These are phyloP conservation scores for Elaphomyces granulatus DNA, from an alignment of 495 filamentous ascomycete species.

Conservation along the genomic window DNA sequence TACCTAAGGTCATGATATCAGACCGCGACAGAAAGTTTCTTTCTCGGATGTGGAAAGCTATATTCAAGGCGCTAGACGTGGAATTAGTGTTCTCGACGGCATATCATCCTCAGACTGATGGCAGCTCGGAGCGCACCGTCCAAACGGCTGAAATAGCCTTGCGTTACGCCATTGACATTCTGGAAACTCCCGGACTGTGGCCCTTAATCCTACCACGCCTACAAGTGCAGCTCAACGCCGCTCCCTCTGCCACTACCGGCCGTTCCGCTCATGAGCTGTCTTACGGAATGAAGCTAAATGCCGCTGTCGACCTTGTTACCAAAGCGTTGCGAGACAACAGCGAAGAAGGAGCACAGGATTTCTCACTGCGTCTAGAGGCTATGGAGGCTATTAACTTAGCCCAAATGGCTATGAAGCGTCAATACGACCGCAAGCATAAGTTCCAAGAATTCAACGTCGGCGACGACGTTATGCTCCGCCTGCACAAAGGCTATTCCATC, in stretches of 20 bases:
- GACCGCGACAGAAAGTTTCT: conserved; percentile 1
- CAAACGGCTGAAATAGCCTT: conserved; percentile 10
- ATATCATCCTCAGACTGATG: conserved; percentile 11
- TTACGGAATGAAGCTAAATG: not conserved
- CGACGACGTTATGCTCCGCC: not conserved
- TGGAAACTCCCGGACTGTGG: not conserved
- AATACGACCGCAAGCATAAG: not conserved
- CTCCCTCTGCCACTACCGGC: not conserved
- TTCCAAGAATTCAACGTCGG: not conserved
- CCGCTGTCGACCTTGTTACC: too few species aligned
- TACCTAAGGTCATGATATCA: not conserved
- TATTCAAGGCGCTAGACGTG: not conserved
- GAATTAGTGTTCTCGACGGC: conserved; percentile 1
- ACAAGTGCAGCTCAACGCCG: not conserved
- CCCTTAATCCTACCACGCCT: not conserved
- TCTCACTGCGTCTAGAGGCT: not conserved
- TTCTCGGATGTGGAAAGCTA: conserved; percentile 2
- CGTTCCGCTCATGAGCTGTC: not conserved
- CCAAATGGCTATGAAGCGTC: not conserved
- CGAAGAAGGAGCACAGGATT: not conserved
- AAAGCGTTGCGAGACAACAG: not conserved
- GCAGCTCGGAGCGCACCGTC: conserved; percentile 7
- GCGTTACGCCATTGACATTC: not conserved
- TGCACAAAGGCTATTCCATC: not conserved
- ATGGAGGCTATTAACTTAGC: not conserved